These are phyloP conservation scores for Trichosporon sp. DNA, from an alignment of 1,284 basidiomycete species.

Conservation along the genomic window DNA sequence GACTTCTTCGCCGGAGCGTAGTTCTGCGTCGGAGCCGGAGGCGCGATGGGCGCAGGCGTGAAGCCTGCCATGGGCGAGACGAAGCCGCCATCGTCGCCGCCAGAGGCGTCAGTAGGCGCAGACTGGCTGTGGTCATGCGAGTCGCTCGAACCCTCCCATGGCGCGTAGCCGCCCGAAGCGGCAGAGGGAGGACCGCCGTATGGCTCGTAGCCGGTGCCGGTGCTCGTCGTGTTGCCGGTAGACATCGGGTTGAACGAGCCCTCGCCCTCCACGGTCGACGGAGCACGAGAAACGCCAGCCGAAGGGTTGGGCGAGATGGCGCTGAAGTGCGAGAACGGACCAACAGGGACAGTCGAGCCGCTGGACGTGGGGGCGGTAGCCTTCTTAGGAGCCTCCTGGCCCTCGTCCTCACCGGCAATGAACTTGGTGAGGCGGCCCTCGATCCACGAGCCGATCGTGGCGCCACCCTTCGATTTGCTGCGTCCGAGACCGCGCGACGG, in stretches of 20 bases:
- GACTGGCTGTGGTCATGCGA: constrained; percentile 21
- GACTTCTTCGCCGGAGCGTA: constrained; percentile 19
- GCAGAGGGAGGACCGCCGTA: constrained; percentile 10
- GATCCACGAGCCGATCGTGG: constrained; percentile 88
- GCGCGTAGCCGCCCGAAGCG: constrained; percentile 24
- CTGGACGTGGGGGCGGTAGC: constrained; percentile 16
- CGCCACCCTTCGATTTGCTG: constrained; percentile 81
- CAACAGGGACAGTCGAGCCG: constrained; percentile 57
- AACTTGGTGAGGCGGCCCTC: constrained; percentile 95
- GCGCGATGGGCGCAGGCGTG: constrained; percentile 9
- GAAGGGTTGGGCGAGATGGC: constrained; percentile 85
- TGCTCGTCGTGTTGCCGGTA: neutral
- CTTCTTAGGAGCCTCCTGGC: constrained; percentile 26
- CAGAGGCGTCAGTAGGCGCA: constrained; percentile 23
- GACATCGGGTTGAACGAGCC: constrained; percentile 21
- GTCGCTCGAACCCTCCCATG: constrained; percentile 26
- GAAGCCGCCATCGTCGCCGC: constrained; percentile 65
- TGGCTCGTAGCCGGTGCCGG: neutral
- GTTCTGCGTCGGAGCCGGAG: constrained; percentile 13
- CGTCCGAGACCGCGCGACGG: constrained; percentile 66
- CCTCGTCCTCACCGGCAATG: constrained; percentile 78
- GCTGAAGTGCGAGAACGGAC: constrained; percentile 92
- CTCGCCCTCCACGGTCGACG: constrained; percentile 41
- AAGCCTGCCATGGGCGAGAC: constrained; percentile 31
- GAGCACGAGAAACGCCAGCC: constrained; percentile 59